A percentile compares a stretch with the other conserved stretches of the same genome.
Conservation (phyloP, 2,329 filamentous ascomycete genomes). For the Anisogramma anomala region DNA sequence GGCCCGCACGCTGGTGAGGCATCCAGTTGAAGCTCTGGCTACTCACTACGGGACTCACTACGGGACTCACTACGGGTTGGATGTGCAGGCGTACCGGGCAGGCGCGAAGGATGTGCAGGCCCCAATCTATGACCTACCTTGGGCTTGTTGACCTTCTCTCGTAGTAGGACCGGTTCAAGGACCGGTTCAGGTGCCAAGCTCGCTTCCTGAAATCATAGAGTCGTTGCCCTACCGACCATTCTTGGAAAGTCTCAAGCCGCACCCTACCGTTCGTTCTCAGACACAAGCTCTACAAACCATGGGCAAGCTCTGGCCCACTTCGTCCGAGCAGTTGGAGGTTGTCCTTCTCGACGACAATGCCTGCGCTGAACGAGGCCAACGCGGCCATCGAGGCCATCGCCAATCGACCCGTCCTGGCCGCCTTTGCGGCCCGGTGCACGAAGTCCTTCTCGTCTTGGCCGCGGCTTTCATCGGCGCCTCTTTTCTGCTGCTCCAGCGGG, state of each 20-base stretch:
- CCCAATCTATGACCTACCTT: too few relatives aligned
- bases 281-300: neutral
- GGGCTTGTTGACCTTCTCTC: too few relatives aligned
- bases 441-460: neutral
- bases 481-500: neutral
- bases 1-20: too few relatives aligned
- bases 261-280: neutral
- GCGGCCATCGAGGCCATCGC: neutral
- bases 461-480: constrained; percentile 1
- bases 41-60: too few relatives aligned
- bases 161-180: too few relatives aligned
- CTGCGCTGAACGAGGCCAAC: neutral
- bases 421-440: neutral
- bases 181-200: too few relatives aligned
- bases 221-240: too few relatives aligned
- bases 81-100: too few relatives aligned
- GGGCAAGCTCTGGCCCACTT: neutral
- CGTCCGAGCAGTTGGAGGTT: neutral
- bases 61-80: too few relatives aligned
- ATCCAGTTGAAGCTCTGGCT: too few relatives aligned
- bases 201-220: too few relatives aligned
- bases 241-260: neutral
- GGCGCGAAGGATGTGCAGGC: too few relatives aligned
- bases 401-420: neutral
- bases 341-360: constrained; percentile 2